phyloP scores from a whole-genome alignment of 2,329 filamentous ascomycete species.

The Emmonsiellopsis sp. region DNA sequence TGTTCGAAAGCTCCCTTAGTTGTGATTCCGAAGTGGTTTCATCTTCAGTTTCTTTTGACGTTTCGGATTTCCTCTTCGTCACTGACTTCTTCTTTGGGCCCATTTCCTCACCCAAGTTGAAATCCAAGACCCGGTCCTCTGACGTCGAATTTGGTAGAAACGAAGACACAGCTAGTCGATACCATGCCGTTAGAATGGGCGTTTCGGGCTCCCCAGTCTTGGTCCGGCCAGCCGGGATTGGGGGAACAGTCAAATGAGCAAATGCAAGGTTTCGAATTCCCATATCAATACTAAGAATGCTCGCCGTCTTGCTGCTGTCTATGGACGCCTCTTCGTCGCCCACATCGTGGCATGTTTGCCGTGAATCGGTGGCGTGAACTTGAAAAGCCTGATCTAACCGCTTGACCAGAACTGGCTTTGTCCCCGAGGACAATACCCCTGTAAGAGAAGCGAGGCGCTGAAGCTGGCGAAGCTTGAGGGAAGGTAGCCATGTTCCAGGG shows the following conservation, averaged over 20 bases:
- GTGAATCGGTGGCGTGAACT: neutral
- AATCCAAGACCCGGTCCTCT: neutral
- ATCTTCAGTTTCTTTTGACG: neutral
- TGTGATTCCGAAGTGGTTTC: neutral
- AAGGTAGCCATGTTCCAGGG: slow-evolving; percentile 22
- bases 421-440: slow-evolving; percentile 50
- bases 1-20: neutral
- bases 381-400: slow-evolving; percentile 32
- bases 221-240: neutral
- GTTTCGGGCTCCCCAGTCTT: slow-evolving; percentile 4
- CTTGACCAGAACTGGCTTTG: slow-evolving; percentile 46
- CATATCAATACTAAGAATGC: slow-evolving; percentile 73
- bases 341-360: slow-evolving; percentile 21
- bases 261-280: slow-evolving; percentile 74
- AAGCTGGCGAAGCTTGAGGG: slow-evolving; percentile 45
- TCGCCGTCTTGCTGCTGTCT: slow-evolving; percentile 13
- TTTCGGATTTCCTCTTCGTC: neutral
- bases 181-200: slow-evolving; percentile 32
- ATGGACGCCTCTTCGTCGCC: slow-evolving; percentile 3
- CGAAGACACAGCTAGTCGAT: slow-evolving; percentile 26
- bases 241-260: slow-evolving; percentile 46
- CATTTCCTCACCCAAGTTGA: slow-evolving; percentile 1
- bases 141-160: slow-evolving; percentile 6
- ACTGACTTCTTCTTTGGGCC: slow-evolving; percentile 1
- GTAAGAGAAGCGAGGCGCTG: slow-evolving; percentile 52